phyloP scores from a whole-genome alignment of 1,284 basidiomycete genomes.

The Pterulicium gracile region DNA sequence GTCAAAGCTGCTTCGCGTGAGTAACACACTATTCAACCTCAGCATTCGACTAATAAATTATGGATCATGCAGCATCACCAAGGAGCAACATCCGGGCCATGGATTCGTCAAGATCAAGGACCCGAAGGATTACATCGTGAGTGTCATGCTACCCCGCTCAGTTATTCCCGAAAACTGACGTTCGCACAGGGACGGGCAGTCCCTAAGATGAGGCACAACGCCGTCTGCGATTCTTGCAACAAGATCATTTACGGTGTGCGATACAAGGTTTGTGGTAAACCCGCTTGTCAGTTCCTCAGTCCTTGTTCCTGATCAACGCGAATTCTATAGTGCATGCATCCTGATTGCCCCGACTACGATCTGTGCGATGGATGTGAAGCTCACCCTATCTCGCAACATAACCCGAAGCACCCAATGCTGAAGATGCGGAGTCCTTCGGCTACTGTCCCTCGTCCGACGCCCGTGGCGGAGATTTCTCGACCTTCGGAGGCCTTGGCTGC shows the following conservation, averaged over 20 bases:
- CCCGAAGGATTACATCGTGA: constrained; percentile 46
- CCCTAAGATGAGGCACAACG: constrained; percentile 29
- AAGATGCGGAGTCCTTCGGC: constrained; percentile 57
- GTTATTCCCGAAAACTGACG: background rate
- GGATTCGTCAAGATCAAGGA: constrained; percentile 60
- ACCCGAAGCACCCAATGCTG: constrained; percentile 63
- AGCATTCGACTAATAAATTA: constrained; percentile 6
- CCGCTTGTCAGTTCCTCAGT: constrained; percentile 8
- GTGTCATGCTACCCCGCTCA: constrained; percentile 12
- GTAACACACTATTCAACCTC: background rate
- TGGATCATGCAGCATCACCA: constrained; percentile 14
- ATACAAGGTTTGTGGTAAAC: constrained; percentile 47
- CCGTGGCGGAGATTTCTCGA: constrained; percentile 12
- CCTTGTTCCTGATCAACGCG: too few species aligned
- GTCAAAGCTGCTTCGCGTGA: constrained; percentile 53
- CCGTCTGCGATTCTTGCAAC: constrained; percentile 46
- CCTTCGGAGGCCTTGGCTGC: too few species aligned
- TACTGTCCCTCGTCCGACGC: constrained; percentile 32
- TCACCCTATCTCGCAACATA: constrained; percentile 68
- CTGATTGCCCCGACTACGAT: constrained; percentile 74
- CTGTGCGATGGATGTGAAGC: constrained; percentile 78
- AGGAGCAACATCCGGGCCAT: constrained; percentile 68
- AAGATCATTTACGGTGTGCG: constrained; percentile 49
- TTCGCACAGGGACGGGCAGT: constrained; percentile 3
- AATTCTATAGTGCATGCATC: constrained; percentile 65